Percentiles rank a stretch among this genome's conserved stretches.
Evolutionary conservation across 1,284 basidiomycete species (phyloP).

Genomic region (Leccinum pseudoinsigne): DNA sequence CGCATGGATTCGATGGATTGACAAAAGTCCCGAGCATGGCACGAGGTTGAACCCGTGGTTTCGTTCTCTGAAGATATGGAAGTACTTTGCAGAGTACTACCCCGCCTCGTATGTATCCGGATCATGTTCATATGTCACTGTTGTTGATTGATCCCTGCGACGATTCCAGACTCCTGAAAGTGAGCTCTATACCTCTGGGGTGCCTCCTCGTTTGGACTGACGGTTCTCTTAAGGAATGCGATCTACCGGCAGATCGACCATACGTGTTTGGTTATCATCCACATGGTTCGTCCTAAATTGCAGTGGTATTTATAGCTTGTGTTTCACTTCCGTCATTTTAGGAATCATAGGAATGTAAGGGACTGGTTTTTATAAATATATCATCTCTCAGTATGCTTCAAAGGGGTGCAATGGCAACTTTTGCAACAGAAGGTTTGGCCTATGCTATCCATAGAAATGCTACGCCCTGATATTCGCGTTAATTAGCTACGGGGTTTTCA

Average conservation of each 20-base stretch:
- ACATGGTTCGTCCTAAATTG: slow-evolving; percentile 61
- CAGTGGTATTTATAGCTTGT: not conserved
- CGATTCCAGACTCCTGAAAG: slow-evolving; percentile 26
- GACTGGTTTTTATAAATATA: not conserved
- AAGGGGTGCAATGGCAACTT: slow-evolving; percentile 92
- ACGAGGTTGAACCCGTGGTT: slow-evolving; percentile 82
- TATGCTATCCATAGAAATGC: slow-evolving; percentile 8
- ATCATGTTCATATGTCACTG: not conserved
- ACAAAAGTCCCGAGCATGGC: slow-evolving; percentile 77
- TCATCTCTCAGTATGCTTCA: not conserved
- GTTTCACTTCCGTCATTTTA: slow-evolving; percentile 26
- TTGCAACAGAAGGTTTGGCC: slow-evolving; percentile 81
- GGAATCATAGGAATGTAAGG: slow-evolving; percentile 91
- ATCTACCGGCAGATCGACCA: slow-evolving; percentile 86
- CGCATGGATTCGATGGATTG: slow-evolving; percentile 78
- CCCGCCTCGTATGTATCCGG: slow-evolving; percentile 74
- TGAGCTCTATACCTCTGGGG: slow-evolving; percentile 6
- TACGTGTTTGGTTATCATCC: slow-evolving; percentile 99
- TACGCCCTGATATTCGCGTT: slow-evolving; percentile 1
- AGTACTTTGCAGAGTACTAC: slow-evolving; percentile 90
- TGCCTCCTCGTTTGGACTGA: not conserved
- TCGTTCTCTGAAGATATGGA: slow-evolving; percentile 72
- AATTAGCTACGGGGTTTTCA: slow-evolving; percentile 88
- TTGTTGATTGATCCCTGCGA: not conserved
- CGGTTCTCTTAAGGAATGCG: slow-evolving; percentile 61